Evolutionary conservation across 169 alveolate genomes (phyloP).

Genomic region (Plasmodium vinckei): DNA sequence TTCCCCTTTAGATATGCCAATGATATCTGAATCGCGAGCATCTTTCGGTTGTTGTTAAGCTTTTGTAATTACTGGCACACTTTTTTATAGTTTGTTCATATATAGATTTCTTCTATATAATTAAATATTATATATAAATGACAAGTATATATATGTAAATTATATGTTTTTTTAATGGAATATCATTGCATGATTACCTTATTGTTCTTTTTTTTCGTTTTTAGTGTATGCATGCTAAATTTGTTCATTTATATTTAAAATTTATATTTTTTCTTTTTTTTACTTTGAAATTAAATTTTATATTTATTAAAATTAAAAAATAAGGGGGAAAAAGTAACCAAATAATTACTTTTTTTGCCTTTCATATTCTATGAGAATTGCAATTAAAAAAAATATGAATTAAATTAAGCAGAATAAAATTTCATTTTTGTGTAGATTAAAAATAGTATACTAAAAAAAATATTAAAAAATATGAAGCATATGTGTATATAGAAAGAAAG

Average conservation of each 20-base stretch:
- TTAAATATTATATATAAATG: not conserved
- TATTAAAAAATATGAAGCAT: conserved; percentile 8
- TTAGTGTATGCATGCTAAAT: conserved; percentile 55
- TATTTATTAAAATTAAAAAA: conserved; percentile 57
- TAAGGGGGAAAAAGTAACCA: conserved; percentile 14
- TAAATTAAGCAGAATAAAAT: conserved; percentile 1
- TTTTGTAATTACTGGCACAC: conserved; percentile 51
- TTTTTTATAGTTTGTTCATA: conserved; percentile 61
- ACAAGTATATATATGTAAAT: conserved; percentile 7
- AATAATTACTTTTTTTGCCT: conserved; percentile 21
- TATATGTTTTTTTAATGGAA: conserved; percentile 34
- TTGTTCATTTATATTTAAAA: conserved; percentile 64
- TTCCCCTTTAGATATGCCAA: conserved; percentile 41
- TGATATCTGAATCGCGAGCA: conserved; percentile 62
- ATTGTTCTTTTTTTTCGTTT: conserved; percentile 51
- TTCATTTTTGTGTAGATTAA: conserved; percentile 18
- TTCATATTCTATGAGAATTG: conserved; percentile 15
- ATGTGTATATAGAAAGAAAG: conserved; percentile 17
- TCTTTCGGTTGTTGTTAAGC: conserved; percentile 63
- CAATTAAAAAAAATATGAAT: not conserved
- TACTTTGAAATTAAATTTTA: conserved; percentile 28
- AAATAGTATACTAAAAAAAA: conserved; percentile 23
- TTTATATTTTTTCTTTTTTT: conserved; percentile 24
- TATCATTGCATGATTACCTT: conserved; percentile 47
- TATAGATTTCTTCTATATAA: not conserved